A percentile compares a stretch with the other conserved stretches of the same genome.
phyloP scores from a whole-genome alignment of 345 rosid genomes.

The Cardiospermum halicacabum region DNA sequence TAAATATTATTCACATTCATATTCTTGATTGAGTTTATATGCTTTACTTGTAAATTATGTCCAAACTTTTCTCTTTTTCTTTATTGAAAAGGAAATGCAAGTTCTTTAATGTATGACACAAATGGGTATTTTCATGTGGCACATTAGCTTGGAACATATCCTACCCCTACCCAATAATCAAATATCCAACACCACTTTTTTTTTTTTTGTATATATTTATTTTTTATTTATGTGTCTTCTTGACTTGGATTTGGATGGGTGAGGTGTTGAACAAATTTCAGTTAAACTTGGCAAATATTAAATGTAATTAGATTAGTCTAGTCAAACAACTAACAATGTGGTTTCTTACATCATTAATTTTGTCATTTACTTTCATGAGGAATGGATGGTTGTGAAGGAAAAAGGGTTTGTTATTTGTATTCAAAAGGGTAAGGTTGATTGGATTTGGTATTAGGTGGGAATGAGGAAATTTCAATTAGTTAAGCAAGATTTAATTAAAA shows the following conservation, averaged over 20 bases:
- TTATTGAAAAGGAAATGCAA: neutral
- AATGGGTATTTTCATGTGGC: neutral
- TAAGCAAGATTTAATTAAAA: too few species aligned
- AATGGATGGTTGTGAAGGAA: neutral
- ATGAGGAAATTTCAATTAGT: too few species aligned
- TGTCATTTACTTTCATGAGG: neutral
- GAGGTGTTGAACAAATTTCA: neutral
- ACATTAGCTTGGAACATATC: neutral
- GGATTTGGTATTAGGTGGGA: too few species aligned
- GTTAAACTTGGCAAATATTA: neutral
- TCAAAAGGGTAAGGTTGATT: too few species aligned
- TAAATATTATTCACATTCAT: constrained; percentile 4
- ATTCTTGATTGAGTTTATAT: neutral
- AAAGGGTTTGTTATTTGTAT: too few species aligned
- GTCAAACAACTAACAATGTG: neutral
- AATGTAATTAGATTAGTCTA: neutral
- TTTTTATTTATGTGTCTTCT: neutral
- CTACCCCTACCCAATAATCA: neutral
- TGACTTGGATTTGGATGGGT: constrained; percentile 1
- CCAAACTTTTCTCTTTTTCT: neutral
- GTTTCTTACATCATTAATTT: neutral
- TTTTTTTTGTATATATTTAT: neutral
- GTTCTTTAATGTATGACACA: constrained; percentile 4
- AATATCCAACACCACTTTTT: neutral
- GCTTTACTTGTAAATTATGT: constrained; percentile 1